Base-by-base conservation (phyloP, 805 yeast genomes). In the Wickerhamia fluorescens region DNA sequence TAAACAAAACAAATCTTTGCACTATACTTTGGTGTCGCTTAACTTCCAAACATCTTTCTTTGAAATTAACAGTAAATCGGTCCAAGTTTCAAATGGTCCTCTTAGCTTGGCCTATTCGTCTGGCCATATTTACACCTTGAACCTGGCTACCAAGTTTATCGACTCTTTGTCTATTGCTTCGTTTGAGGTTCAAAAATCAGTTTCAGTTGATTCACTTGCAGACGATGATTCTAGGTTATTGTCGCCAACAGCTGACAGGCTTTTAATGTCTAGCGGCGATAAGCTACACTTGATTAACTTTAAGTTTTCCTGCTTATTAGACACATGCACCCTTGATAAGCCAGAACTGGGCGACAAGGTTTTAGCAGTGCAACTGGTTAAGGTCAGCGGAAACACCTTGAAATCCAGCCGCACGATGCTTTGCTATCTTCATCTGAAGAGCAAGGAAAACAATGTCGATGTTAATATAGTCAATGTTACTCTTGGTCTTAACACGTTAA, bases 401-500 rank as follows among this genome's bases (percentile, higher is more conserved):
- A 62, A 54, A 34, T 51, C 68, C 3, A 52, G 53, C 28, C 54
- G 53, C 24, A 56, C 76, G 1, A 56, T 59, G 45, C 66, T 64
- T 7, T 43, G 70, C 30, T 60, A 56, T 33, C 50, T 68, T 27
- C 51, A 63, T 30, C 55, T 54, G 30, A 64, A 64, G 31, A 45
- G 49, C 7, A 65, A 60, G 35, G 66, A 68, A 34, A 66, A 68
- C 29, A 56, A 56, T 25, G 58, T 66, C 20, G 53, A 60, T 23
- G 49, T 73, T 31, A 62, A 67, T 36, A 52, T 68, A 31, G 50
- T 69, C 31, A 61, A 66, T 28, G 51, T 78, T 21, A 73, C 78
- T 35, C 73, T 76, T 20, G 94, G 92, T 4, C 56, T 71, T 20
- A 83, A 84, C 42, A 72, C 71, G 28, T 61, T 84, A 34, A 70